These are phyloP conservation scores for Hypericum perforatum DNA, from an alignment of 345 rosid species.

Conservation along the genomic window DNA sequence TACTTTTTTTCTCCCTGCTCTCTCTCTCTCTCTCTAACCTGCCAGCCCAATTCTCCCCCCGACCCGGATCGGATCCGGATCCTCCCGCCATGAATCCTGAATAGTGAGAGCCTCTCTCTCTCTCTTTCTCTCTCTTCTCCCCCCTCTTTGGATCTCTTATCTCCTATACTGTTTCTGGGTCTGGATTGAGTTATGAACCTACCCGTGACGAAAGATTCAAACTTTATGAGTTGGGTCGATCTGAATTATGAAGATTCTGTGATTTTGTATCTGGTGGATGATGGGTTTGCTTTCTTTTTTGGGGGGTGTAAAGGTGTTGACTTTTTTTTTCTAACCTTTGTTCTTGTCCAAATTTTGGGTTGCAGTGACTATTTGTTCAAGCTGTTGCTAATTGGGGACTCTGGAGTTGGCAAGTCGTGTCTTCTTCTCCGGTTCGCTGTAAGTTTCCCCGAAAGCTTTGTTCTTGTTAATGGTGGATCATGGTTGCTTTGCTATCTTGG, in stretches of 20 bases:
- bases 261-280: background rate
- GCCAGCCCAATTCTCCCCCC: conserved; percentile 9
- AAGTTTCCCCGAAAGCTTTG: background rate
- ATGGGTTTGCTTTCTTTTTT: too few relatives aligned
- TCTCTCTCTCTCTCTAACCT: background rate
- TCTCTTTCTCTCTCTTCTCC: too few relatives aligned
- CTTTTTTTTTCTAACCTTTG: background rate
- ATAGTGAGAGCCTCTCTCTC: conserved; percentile 24
- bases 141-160: too few relatives aligned
- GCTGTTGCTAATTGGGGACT: conserved; percentile 18
- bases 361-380: conserved; percentile 15
- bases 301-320: too few relatives aligned
- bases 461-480: background rate
- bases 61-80: conserved; percentile 19
- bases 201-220: too few relatives aligned
- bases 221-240: background rate
- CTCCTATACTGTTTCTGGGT: too few relatives aligned
- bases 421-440: conserved; percentile 20
- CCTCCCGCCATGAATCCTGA: conserved; percentile 33
- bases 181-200: too few relatives aligned
- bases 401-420: conserved; percentile 23
- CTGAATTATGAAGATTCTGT: background rate
- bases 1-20: background rate
- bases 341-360: background rate
- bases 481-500: too few relatives aligned